A percentile compares a stretch with the other conserved stretches of the same genome.
These are phyloP conservation scores for Brassica juncea DNA, from an alignment of 345 rosid genomes.

Conservation along the genomic window DNA sequence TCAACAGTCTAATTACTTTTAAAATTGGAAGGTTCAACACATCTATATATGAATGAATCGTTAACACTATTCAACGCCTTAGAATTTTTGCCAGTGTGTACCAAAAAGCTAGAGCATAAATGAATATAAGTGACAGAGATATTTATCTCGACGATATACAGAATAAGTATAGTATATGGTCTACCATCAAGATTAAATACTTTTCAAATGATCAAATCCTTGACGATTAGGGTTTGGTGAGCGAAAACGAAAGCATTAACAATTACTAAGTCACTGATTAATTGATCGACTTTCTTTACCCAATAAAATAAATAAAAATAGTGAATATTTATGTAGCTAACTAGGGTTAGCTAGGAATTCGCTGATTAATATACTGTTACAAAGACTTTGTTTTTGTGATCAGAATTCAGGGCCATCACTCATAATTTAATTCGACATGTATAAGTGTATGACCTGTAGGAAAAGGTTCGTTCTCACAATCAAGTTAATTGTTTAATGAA, in stretches of 20 bases:
- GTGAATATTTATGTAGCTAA: not conserved
- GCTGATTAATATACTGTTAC: not conserved
- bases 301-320: not conserved
- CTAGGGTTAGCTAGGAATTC: slow-evolving; percentile 13
- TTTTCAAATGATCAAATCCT: slow-evolving; percentile 8
- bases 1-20: not conserved
- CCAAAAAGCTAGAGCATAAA: not conserved
- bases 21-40: not conserved
- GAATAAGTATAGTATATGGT: slow-evolving; percentile 1
- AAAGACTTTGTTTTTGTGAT: not conserved
- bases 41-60: not conserved
- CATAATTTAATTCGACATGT: not conserved
- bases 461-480: not conserved
- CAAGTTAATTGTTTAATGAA: not conserved
- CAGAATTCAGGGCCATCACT: not conserved
- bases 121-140: not conserved
- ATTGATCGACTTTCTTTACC: slow-evolving; percentile 23
- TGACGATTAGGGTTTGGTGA: slow-evolving; percentile 43
- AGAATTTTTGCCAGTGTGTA: not conserved
- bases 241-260: slow-evolving; percentile 41
- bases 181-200: slow-evolving; percentile 2
- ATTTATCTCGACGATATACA: not conserved
- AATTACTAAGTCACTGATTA: not conserved
- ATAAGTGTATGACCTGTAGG: not conserved
- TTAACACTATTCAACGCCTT: not conserved